Evolutionary conservation across 495 filamentous ascomycete genomes (phyloP), one percentile per base, ranked within the genome.

Genomic region (Viridothelium virens): DNA sequence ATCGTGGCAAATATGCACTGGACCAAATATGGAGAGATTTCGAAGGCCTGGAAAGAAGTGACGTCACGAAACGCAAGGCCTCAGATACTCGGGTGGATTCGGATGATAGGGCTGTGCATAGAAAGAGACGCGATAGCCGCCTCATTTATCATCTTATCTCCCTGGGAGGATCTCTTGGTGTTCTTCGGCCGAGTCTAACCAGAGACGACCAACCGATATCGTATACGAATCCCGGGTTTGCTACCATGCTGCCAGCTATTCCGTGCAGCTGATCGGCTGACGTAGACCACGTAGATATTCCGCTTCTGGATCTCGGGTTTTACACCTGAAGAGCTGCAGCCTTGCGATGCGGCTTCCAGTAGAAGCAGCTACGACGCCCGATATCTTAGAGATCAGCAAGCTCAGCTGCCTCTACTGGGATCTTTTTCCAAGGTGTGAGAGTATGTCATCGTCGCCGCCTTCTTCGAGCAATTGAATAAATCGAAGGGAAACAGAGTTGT

Each of bases 171-270:
- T 14, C 48, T 53, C 31, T 59, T 59, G 18, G 18, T 59, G 5
- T 59, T 59, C 11, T 59, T 36, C 53, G 53, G 53, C 53, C 53
- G 53, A 14, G 31, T 59, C 53, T 34, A 10, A 59, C 31, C 14
- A 59, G 53, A 6, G 53, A 33, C 36, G 31, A 53, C 18, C 48
- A 25, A n/a, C 48, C 53, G 31, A 59, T n/a, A 25, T 25, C 25
- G 25, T 25, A 5, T 33, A 59, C 14, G 53, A 14, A 59, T 14
- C 31, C 25, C 36, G 53, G 53, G 7, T 18, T 36, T 59, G 53
- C 31, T 2, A 59, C 18, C 53, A 14, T 18, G 48, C 48, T 53
- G 14, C 53, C 6, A 59, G 3, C 14, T 11, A 59, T 59, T 59
- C 10, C 53, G 7, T 59, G 5, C 5, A 34, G 33, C 3, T 36